These are phyloP conservation scores for Suillus alpinus DNA, from an alignment of 768 basidiomycete genomes.

Conservation along the genomic window DNA sequence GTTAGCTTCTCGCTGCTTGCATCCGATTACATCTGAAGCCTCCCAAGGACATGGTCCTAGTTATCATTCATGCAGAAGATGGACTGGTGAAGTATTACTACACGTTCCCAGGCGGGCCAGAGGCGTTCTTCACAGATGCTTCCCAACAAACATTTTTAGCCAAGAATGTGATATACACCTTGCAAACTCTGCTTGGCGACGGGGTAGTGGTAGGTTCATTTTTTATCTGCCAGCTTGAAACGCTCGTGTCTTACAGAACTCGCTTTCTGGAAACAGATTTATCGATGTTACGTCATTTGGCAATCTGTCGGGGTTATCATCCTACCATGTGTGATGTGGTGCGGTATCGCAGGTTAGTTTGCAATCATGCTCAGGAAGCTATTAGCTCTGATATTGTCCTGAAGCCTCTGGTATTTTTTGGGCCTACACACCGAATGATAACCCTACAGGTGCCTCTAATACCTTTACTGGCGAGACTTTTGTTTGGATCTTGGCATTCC, in stretches of 20 bases:
- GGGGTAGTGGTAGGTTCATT: conserved; percentile 22
- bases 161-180: conserved; percentile 23
- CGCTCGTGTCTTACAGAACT: background rate
- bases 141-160: conserved; percentile 27
- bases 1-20: conserved; percentile 12
- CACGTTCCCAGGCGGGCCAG: conserved; percentile 16
- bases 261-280: conserved; percentile 15
- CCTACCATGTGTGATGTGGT: conserved; percentile 30
- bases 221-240: background rate
- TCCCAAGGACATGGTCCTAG: conserved; percentile 22
- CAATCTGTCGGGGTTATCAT: conserved; percentile 25
- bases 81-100: conserved; percentile 25
- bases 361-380: background rate
- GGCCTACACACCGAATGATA: conserved; percentile 6
- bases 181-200: conserved; percentile 30
- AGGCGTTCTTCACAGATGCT: conserved; percentile 22
- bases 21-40: background rate
- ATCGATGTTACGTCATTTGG: conserved; percentile 32
- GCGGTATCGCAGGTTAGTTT: conserved; percentile 19
- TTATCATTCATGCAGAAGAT: conserved; percentile 21
- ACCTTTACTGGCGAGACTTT: conserved; percentile 11
- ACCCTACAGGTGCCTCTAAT: conserved; percentile 21
- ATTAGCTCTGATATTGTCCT: background rate
- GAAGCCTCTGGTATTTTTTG: conserved; percentile 19
- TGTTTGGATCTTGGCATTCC: conserved; percentile 35